Evolutionary conservation across 441 rosid genomes (phyloP).

Genomic region (Erodium texanum): DNA sequence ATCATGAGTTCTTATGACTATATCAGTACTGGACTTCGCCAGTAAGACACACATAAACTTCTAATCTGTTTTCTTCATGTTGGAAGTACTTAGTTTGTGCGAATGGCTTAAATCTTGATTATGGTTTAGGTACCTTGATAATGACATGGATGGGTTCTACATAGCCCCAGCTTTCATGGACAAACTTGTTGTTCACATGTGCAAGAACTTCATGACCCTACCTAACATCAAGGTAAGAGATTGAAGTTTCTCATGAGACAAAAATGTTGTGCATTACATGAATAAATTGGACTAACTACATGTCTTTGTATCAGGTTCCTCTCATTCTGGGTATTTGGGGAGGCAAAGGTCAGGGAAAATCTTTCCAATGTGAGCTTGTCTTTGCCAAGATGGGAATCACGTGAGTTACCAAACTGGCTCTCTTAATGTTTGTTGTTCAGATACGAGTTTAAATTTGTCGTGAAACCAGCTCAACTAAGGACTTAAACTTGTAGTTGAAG

Average conservation of each 20-base stretch:
- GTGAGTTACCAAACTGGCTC: conserved; percentile 13
- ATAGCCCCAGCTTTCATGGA: conserved; percentile 34
- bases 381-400: conserved; percentile 34
- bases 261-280: no score
- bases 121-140: conserved; percentile 21
- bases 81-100: no score
- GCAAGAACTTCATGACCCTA: conserved; percentile 28
- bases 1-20: conserved; percentile 39
- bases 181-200: conserved; percentile 30
- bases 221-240: conserved; percentile 27
- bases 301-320: conserved; percentile 21
- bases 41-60: conserved; percentile 19
- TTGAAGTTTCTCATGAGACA: no score
- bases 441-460: no score
- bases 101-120: no score
- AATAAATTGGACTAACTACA: no score
- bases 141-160: conserved; percentile 27
- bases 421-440: no score
- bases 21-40: conserved; percentile 34
- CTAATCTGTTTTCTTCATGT: no score
- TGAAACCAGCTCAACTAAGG: no score
- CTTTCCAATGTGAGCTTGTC: conserved; percentile 34
- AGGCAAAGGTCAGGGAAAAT: conserved; percentile 37
- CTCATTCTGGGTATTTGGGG: conserved; percentile 35
- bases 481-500: no score